Evolutionary conservation across 2,329 filamentous ascomycete species (phyloP), one percentile per base, ranked within the genome.

Genomic region (Neofusicoccum parvum): DNA sequence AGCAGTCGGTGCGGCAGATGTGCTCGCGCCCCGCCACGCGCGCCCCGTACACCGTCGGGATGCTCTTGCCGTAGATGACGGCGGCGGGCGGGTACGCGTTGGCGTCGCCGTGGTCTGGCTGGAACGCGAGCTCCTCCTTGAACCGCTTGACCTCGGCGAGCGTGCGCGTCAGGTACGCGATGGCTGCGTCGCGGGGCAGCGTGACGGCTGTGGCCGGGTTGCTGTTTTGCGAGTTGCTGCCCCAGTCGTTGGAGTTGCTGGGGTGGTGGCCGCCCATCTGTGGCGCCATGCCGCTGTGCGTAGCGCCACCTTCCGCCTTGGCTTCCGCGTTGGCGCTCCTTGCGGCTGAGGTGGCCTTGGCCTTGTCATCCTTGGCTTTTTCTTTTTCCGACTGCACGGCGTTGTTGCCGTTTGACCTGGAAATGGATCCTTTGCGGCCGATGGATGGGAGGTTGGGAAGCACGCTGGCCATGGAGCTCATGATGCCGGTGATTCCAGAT

Each of bases 51-150:
- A 96, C 91, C 0, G 94, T 97, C 0, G 94, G 94, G 0, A 90
- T 91, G 27, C 88, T 88, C 76, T 96, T 97, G 65, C 92, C 91
- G 78, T 96, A 97, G 9, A 98, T 86, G 53, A 96, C 85, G 0
- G 91, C 88, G 12, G 92, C 82, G 0, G 94, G 94, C 2, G 94
- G 94, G 72, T 97, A 97, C 0, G 77, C 74, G 73, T 97, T 96
- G n/a, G 82, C 74, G 0, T 79, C 77, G 15, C 88, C 85, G 70
- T 90, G 88, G 0, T 76, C 70, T 0, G 88, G 80, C 1, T 81
- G 80, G 77, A 91, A 89, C 0, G 84, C 82, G 0, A 94, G 85
- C 71, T 94, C 90, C 67, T 86, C 78, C 68, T 95, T 94, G 84
- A 97, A 98, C 9, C 80, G 81, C 68, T 89, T 88, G 6, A 88